Evolutionary conservation across 768 basidiomycete genomes (phyloP), one percentile per base, ranked within the genome.

Genomic region (Leccinum ochraceum): DNA sequence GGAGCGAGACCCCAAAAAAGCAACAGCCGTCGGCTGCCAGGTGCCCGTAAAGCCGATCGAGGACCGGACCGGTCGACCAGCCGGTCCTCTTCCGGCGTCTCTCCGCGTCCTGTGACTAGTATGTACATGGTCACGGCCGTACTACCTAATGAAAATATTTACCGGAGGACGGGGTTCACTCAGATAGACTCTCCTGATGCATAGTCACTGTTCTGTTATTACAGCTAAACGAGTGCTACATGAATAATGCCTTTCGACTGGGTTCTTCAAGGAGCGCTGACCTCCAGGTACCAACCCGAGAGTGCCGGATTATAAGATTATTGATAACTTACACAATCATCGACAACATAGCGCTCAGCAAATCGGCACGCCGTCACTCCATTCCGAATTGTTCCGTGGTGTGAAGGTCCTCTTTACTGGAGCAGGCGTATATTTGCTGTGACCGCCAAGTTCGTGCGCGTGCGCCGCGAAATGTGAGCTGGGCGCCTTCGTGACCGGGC

Each of bases 121-220:
- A 32, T 32, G 30, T 34, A 30, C 30, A 30, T 30, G 30, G 30
- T 30, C 30, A 30, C 30, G 30, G 30, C 30, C 9, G 30, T 9
- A 30, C 30, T 3, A 30, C 30, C 30, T 30, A 9, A 30, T 30
- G 9, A 37, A 78, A 81, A 50, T 68, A 74, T 24, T 69, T 80
- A 50, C 73, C 78, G 42, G 77, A 79, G n/a, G 78, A 78, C 48
- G 30, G 66, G 72, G 44, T 75, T 76, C 39, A 62, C 54, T 53
- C 67, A 65, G 63, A 28, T 65, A 53, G 65, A 67, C 48, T n/a
- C 59, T 11, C 28, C 49, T 17, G 61, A 67, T 64, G 44, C 36
- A 64, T 73, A 53, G 69, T 52, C n/a, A 36, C 54, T 52, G 22
- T 46, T 39, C 26, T 34, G 11, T 50, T 16, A 59, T 13, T 16